phyloP scores from a whole-genome alignment of 2,329 filamentous ascomycete species.

The Colletotrichum spaethianum region DNA sequence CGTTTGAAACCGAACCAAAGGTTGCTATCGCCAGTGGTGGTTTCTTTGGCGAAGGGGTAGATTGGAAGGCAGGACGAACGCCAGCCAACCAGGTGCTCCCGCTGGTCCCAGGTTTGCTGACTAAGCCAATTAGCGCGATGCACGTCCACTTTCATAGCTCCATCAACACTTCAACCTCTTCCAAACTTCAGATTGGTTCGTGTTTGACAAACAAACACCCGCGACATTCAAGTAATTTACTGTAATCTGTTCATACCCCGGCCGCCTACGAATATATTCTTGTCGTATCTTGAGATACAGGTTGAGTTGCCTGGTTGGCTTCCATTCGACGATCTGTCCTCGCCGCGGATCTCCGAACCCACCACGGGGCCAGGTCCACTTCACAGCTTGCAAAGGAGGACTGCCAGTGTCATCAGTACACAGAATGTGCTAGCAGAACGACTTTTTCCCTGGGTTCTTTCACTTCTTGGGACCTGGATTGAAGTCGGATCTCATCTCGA shows the following conservation, averaged over 20 bases:
- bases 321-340: not conserved
- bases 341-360: conserved; percentile 17
- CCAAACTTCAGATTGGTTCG: conserved; percentile 9
- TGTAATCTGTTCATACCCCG: not conserved
- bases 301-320: not conserved
- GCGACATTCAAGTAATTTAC: conserved; percentile 13
- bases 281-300: not conserved
- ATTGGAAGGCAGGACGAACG: not conserved
- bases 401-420: conserved; percentile 9
- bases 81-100: no score
- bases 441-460: not conserved
- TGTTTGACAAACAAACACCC: conserved; percentile 26
- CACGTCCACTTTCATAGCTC: conserved; percentile 30
- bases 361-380: conserved; percentile 33
- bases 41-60: not conserved
- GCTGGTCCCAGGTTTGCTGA: conserved; percentile 13
- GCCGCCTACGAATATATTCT: not conserved
- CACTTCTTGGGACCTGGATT: not conserved
- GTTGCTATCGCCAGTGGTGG: not conserved
- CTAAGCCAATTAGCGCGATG: conserved; percentile 25
- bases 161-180: conserved; percentile 38
- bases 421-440: conserved; percentile 31
- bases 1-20: not conserved
- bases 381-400: conserved; percentile 21
- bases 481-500: not conserved